Evolutionary conservation across 228 moss, liverwort and hornwort species (phyloP).

Genomic region (Sphagnum fallax): DNA sequence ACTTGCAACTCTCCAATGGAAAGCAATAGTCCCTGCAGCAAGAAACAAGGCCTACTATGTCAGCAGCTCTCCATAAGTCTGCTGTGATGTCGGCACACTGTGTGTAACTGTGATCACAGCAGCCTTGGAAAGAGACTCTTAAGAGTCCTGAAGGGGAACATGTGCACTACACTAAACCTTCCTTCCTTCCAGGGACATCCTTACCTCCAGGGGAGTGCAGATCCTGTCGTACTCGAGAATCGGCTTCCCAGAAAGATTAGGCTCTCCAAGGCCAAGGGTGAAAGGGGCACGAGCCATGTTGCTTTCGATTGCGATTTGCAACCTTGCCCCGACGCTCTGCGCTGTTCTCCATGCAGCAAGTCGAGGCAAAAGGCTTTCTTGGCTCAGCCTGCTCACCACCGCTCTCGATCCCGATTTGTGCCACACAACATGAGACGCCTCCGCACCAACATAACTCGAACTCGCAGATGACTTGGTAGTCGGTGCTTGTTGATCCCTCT

Average conservation of each 20-base stretch:
- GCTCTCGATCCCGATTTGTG: slow-evolving; percentile 43
- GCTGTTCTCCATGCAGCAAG: slow-evolving; percentile 71
- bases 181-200: background rate
- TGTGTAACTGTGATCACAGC: too few species aligned
- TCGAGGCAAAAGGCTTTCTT: slow-evolving; percentile 52
- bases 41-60: too few species aligned
- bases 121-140: too few species aligned
- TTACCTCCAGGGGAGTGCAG: slow-evolving; percentile 58
- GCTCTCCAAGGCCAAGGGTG: slow-evolving; percentile 78
- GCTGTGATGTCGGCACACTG: too few species aligned
- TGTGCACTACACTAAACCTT: too few species aligned
- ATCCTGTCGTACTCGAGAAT: slow-evolving; percentile 70
- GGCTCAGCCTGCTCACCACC: slow-evolving; percentile 36
- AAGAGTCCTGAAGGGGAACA: too few species aligned
- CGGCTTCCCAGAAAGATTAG: slow-evolving; percentile 71
- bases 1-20: too few species aligned
- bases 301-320: slow-evolving; percentile 71
- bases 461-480: slow-evolving; percentile 13
- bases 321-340: slow-evolving; percentile 42
- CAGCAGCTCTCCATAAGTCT: too few species aligned
- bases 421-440: slow-evolving; percentile 37
- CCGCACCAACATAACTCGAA: slow-evolving; percentile 3
- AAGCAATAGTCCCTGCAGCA: too few species aligned
- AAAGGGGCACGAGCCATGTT: slow-evolving; percentile 74
- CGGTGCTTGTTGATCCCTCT: slow-evolving; percentile 58